Percentiles rank a stretch among this genome's conserved stretches.
These are phyloP conservation scores for Microbotryomycetes sp. DNA, from an alignment of 1,284 basidiomycete species.

Conservation along the genomic window DNA sequence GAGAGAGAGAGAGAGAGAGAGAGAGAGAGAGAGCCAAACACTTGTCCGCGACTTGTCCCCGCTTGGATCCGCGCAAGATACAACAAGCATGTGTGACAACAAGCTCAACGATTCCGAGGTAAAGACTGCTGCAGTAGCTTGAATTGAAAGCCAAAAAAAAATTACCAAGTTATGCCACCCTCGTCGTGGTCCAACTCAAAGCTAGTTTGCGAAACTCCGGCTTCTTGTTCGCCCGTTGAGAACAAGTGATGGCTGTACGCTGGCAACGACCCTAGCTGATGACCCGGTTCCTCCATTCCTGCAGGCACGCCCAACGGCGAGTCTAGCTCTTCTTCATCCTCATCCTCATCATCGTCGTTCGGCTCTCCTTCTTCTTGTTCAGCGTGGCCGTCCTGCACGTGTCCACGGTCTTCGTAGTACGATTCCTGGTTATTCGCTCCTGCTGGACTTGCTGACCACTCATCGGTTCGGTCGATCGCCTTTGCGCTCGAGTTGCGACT, in stretches of 20 bases:
- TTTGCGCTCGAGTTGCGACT: not conserved
- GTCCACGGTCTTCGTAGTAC: not conserved
- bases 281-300: not conserved
- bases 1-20: too few relatives aligned
- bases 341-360: slow-evolving; percentile 3
- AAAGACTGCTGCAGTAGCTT: too few relatives aligned
- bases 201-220: not conserved
- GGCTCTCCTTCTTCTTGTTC: slow-evolving; percentile 8
- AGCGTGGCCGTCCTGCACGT: not conserved
- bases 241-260: not conserved
- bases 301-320: not conserved
- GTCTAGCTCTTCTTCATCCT: not conserved
- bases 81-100: too few relatives aligned
- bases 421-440: not conserved
- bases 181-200: not conserved
- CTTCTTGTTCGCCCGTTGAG: not conserved
- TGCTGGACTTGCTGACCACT: not conserved
- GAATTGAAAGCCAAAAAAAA: too few relatives aligned
- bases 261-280: not conserved
- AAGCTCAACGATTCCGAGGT: too few relatives aligned
- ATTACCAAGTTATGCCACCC: not conserved
- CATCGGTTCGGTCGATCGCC: not conserved
- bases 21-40: too few relatives aligned
- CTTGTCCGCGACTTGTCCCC: too few relatives aligned
- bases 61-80: too few relatives aligned